Evolutionary conservation across 2,329 filamentous ascomycete species (phyloP).

Genomic region (Coccinonectria pachysandricola): DNA sequence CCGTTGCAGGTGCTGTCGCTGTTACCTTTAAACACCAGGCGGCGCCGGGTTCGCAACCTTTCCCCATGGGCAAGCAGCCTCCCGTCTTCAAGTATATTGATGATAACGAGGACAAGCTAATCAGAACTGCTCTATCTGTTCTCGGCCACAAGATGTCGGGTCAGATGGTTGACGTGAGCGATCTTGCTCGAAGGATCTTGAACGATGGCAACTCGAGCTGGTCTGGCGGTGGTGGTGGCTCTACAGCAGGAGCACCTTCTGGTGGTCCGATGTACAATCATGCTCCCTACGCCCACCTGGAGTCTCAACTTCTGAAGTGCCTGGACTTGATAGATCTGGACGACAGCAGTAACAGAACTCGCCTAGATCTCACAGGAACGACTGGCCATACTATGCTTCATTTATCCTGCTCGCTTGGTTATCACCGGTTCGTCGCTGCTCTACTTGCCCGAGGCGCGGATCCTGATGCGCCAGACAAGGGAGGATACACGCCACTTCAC

Average conservation of each 20-base stretch:
- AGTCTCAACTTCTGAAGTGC: slow-evolving; percentile 59
- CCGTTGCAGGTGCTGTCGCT: slow-evolving; percentile 55
- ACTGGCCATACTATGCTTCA: slow-evolving; percentile 77
- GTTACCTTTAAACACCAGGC: slow-evolving; percentile 57
- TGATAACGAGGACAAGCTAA: slow-evolving; percentile 57
- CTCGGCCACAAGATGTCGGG: slow-evolving; percentile 55
- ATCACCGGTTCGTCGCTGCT: slow-evolving; percentile 65
- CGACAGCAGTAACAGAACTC: slow-evolving; percentile 57
- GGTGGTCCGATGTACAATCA: slow-evolving; percentile 35
- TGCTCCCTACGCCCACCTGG: slow-evolving; percentile 42
- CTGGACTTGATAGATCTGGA: slow-evolving; percentile 73
- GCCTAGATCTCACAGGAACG: slow-evolving; percentile 52
- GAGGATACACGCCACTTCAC: slow-evolving; percentile 74
- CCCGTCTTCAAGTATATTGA: slow-evolving; percentile 64
- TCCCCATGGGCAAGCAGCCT: slow-evolving; percentile 30
- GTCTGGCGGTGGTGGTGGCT: slow-evolving; percentile 32
- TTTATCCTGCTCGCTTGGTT: slow-evolving; percentile 63
- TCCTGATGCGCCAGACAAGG: slow-evolving; percentile 63
- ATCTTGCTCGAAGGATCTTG: slow-evolving; percentile 52
- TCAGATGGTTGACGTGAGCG: slow-evolving; percentile 49
- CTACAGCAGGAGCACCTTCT: slow-evolving; percentile 33
- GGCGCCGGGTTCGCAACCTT: slow-evolving; percentile 26
- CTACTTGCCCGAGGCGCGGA: slow-evolving; percentile 70
- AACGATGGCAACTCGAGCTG: slow-evolving; percentile 35
- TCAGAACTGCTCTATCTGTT: slow-evolving; percentile 56